phyloP scores from a whole-genome alignment of 1,284 basidiomycete genomes.

The Pseudomicrostroma phylloplanum region DNA sequence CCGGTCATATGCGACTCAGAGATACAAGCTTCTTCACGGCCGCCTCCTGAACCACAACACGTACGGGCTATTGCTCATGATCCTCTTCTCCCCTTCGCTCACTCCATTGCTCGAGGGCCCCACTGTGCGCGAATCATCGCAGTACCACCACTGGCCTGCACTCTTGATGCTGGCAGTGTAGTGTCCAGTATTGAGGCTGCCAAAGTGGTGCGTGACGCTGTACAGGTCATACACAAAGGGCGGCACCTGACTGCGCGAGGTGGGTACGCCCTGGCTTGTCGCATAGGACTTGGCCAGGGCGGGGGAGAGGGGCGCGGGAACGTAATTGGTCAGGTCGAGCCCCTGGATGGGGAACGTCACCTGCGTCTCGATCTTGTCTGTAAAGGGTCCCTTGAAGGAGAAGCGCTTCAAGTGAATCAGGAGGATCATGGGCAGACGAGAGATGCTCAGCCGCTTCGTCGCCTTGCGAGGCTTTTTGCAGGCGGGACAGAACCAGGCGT shows the following conservation, averaged over 20 bases:
- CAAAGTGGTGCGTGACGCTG: conserved; percentile 52
- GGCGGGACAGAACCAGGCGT: conserved; percentile 83
- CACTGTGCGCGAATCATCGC: conserved; percentile 35
- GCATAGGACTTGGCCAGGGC: conserved; percentile 14
- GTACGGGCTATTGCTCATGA: conserved; percentile 33
- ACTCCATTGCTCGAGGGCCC: background rate
- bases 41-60: conserved; percentile 41
- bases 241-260: conserved; percentile 34
- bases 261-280: conserved; percentile 15
- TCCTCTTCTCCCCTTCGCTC: conserved; percentile 1
- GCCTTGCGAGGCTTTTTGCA: conserved; percentile 81
- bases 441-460: conserved; percentile 74
- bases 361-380: conserved; percentile 65
- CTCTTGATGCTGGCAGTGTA: conserved; percentile 47
- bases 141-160: conserved; percentile 39
- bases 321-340: conserved; percentile 83
- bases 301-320: conserved; percentile 60
- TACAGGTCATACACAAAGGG: conserved; percentile 53
- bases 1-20: too few relatives aligned
- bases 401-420: conserved; percentile 96
- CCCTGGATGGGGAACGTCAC: conserved; percentile 65
- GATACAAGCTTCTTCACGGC: conserved; percentile 1
- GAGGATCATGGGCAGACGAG: conserved; percentile 76
- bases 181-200: conserved; percentile 46
- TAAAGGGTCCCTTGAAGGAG: conserved; percentile 82